phyloP scores from a whole-genome alignment of 495 filamentous ascomycete genomes.

The Hyaloscypha bicolor region DNA sequence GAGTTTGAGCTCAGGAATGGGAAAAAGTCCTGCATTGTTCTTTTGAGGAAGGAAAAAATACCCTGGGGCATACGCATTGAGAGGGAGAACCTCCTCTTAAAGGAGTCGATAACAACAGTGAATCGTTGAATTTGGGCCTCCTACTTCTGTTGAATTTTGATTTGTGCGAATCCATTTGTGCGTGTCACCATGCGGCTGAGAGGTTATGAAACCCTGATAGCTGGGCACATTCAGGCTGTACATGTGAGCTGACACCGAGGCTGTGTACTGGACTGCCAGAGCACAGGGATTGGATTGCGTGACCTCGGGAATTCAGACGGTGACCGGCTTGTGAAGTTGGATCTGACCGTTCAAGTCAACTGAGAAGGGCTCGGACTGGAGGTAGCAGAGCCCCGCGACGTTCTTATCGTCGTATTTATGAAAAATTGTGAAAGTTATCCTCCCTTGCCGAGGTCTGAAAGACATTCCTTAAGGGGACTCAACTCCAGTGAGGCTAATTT shows the following conservation, averaged over 20 bases:
- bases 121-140: not conserved
- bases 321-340: not conserved
- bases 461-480: too few relatives aligned
- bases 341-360: not conserved
- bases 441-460: too few relatives aligned
- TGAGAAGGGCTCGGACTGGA: not conserved
- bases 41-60: not conserved
- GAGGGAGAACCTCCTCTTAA: not conserved
- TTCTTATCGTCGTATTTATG: too few relatives aligned
- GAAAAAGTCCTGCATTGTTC: not conserved
- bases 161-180: not conserved
- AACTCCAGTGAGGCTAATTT: too few relatives aligned
- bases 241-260: not conserved
- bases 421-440: too few relatives aligned
- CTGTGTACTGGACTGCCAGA: not conserved
- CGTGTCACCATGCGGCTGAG: conserved; percentile 4
- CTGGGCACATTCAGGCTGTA: not conserved
- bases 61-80: not conserved
- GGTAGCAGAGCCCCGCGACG: too few relatives aligned
- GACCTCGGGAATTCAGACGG: not conserved
- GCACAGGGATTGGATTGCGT: not conserved
- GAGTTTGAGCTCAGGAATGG: not conserved
- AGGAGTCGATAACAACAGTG: not conserved
- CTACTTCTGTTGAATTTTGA: not conserved
- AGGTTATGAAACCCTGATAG: not conserved